These are phyloP conservation scores for Saitozyma sp. DNA, from an alignment of 768 basidiomycete genomes.

Conservation along the genomic window DNA sequence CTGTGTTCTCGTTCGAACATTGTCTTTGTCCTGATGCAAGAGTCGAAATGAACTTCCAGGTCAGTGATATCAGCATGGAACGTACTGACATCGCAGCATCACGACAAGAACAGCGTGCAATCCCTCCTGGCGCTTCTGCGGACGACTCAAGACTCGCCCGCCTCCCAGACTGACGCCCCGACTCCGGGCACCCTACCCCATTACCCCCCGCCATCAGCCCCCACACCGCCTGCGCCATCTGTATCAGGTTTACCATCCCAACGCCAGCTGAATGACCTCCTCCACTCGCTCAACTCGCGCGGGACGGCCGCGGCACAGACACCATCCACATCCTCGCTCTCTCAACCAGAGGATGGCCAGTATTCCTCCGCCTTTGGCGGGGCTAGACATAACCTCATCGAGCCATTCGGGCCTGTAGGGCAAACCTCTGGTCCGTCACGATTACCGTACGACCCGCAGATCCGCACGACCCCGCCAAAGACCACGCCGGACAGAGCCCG, in stretches of 20 bases:
- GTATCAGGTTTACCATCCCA: constrained; percentile 20
- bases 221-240: too few relatives aligned
- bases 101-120: constrained; percentile 19
- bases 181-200: too few relatives aligned
- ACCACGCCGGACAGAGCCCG: too few relatives aligned
- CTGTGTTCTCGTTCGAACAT: too few relatives aligned
- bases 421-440: constrained; percentile 1
- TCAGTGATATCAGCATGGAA: constrained; percentile 4
- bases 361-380: background rate
- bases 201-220: too few relatives aligned
- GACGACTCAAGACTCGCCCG: constrained; percentile 17
- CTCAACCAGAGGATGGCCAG: background rate
- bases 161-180: background rate
- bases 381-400: constrained; percentile 16
- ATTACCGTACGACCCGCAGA: background rate
- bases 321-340: background rate
- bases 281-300: constrained; percentile 30
- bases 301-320: background rate
- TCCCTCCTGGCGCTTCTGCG: constrained; percentile 22
- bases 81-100: constrained; percentile 8
- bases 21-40: too few relatives aligned
- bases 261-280: constrained; percentile 38
- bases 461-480: background rate
- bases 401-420: constrained; percentile 34
- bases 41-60: constrained; percentile 21